Evolutionary conservation across 371 early-diverging fungal species (phyloP), one percentile per base, ranked within the genome.

Genomic region (Mortierella sp.): DNA sequence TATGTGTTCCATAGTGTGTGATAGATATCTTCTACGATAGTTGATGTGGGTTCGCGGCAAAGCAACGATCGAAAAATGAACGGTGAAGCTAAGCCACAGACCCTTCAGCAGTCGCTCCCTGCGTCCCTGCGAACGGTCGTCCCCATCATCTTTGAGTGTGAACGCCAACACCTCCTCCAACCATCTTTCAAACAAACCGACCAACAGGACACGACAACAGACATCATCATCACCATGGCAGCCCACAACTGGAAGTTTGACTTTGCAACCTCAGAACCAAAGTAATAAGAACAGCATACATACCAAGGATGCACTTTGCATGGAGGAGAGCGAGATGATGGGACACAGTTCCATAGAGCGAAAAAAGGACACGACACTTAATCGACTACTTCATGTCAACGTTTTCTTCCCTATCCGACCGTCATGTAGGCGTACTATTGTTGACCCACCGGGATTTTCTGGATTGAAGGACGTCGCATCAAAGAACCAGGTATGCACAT

Each of bases 401-500:
- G 16, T 14, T n/a, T 70, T 27, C 46, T 21, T 41, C 35, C 21
- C 18, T 72, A 48, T 55, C 41, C 29, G 29, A 73, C 18, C 51
- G 48, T 41, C 41, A 41, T 65, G 24, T 78, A 84, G 76, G 38
- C 78, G 78, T 58, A 58, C 11, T 38, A 65, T 79, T 6, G 84
- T 72, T 21, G 85, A 85, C 71, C 85, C 85, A 24, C 85, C 85
- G 71, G 85, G 85, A 81, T 85, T 79, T 72, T 77, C 79, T 43
- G 76, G 79, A 21, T 41, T 43, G n/a, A 85, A 79, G 60, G 85
- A 85, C 56, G 38, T 79, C 35, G 43, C 82, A 27, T 81, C 85
- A 24, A 75, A 63, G 54, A 82, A 79, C 70, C 76, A 81, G 65
- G 85, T 85, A 79, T 85, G 77, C 46, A 55, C 51, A 38, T 27